Percentiles rank a stretch among this genome's conserved stretches.
Evolutionary conservation across 805 yeast species (phyloP).

Genomic region (Kodamaea jinghongensis): DNA sequence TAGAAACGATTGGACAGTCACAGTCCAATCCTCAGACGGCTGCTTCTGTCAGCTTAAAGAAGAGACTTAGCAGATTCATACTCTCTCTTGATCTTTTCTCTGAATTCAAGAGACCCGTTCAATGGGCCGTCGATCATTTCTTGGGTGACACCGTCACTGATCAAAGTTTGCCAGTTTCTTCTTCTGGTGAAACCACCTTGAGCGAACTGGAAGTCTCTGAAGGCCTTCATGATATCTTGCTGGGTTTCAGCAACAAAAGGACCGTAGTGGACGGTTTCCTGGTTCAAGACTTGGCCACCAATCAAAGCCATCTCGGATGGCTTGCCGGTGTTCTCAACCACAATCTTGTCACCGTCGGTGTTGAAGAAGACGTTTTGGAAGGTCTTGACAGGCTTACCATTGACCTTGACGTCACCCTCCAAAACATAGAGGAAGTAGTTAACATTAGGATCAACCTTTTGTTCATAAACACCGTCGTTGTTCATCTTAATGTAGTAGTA

Average conservation of each 20-base stretch:
- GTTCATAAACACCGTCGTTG: slow-evolving; percentile 66
- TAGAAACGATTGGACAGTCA: no score
- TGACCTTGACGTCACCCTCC: slow-evolving; percentile 53
- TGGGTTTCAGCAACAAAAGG: slow-evolving; percentile 81
- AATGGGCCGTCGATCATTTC: slow-evolving; percentile 41
- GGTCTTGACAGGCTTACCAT: slow-evolving; percentile 38
- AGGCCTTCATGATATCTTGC: slow-evolving; percentile 66
- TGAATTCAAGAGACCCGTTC: slow-evolving; percentile 20
- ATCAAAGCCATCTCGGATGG: slow-evolving; percentile 63
- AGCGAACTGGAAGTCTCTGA: slow-evolving; percentile 65
- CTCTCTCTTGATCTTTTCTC: slow-evolving; percentile 22
- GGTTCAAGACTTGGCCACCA: slow-evolving; percentile 73
- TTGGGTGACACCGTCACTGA: slow-evolving; percentile 41
- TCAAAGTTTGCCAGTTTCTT: slow-evolving; percentile 54
- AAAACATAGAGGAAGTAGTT: slow-evolving; percentile 69
- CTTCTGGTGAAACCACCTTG: slow-evolving; percentile 70
- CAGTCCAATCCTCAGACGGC: no score
- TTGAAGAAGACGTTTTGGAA: slow-evolving; percentile 62
- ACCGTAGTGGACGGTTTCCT: slow-evolving; percentile 83
- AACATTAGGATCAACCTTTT: slow-evolving; percentile 56
- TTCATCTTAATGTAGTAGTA: slow-evolving; percentile 64
- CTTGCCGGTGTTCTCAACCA: slow-evolving; percentile 39
- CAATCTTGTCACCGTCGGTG: slow-evolving; percentile 56
- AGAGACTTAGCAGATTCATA: not conserved
- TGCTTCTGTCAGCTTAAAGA: not conserved